Evolutionary conservation across 2,329 filamentous ascomycete genomes (phyloP).

Genomic region (Epichloe typhina): DNA sequence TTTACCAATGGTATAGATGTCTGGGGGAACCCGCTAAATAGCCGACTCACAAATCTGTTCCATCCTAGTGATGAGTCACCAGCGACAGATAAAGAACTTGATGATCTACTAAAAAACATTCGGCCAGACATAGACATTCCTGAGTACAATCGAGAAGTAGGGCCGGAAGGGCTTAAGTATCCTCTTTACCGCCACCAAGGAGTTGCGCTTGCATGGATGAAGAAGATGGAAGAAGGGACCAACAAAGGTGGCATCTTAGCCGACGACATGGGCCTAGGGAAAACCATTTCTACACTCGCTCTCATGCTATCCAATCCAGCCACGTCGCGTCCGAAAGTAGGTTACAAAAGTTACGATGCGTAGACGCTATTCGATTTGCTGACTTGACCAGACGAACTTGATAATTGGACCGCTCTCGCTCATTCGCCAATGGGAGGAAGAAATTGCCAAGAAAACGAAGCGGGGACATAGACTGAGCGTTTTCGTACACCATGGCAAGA

Average conservation of each 20-base stretch:
- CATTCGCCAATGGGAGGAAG: slow-evolving; percentile 72
- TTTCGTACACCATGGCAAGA: slow-evolving; percentile 59
- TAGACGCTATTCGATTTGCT: slow-evolving; percentile 26
- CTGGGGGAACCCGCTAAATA: slow-evolving; percentile 24
- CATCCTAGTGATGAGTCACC: slow-evolving; percentile 24
- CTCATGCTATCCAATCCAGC: slow-evolving; percentile 60
- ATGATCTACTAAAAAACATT: slow-evolving; percentile 62
- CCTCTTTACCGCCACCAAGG: slow-evolving; percentile 72
- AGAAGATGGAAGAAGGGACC: slow-evolving; percentile 60
- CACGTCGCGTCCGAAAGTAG: slow-evolving; percentile 23
- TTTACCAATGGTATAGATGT: slow-evolving; percentile 21
- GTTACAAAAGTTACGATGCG: slow-evolving; percentile 14
- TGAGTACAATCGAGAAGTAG: slow-evolving; percentile 49
- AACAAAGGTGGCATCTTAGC: slow-evolving; percentile 83
- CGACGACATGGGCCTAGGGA: slow-evolving; percentile 88
- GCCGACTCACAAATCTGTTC: slow-evolving; percentile 20
- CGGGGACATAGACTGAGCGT: slow-evolving; percentile 45
- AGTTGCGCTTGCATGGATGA: slow-evolving; percentile 72
- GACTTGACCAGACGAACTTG: slow-evolving; percentile 54
- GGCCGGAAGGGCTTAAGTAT: slow-evolving; percentile 54
- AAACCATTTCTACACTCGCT: slow-evolving; percentile 74
- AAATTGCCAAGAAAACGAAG: slow-evolving; percentile 60
- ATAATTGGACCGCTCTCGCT: slow-evolving; percentile 72
- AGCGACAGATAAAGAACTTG: slow-evolving; percentile 48
- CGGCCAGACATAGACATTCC: slow-evolving; percentile 55